Base-by-base conservation (phyloP, 192 early-diverging fungal genomes). In the Oehlia diaphana region DNA sequence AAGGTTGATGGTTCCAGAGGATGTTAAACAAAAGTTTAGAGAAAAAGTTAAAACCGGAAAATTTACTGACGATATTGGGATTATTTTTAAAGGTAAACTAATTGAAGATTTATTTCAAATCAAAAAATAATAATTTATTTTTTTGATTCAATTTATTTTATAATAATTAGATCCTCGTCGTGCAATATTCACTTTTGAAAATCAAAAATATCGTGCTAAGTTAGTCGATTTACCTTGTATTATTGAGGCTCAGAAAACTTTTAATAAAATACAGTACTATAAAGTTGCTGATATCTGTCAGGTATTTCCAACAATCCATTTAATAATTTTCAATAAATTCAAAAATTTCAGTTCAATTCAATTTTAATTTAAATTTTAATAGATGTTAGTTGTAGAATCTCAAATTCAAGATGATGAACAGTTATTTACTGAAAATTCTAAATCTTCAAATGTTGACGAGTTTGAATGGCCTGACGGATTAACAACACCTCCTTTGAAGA, bases 241-340 rank as follows among this genome's bases (percentile, higher is more conserved):
- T 74, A 90, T 94, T 42, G 95, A 96, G 80, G 90, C 94, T 2
- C 93, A 94, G 78, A 96, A 96, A 81, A 95, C 94, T 0, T 83
- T 94, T 12, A 94, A 96, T 76, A 91, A 91, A 77, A 94, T 95
- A 75, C 94, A 96, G 79, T 87, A 94, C 47, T 95, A 93, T 82
- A 96, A 96, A 76, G 89, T 95, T 53, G 92, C 90, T 23, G 94
- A 96, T 80, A 93, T 96, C 42, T 93, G 90, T 1, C 95, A 96
- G 86, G 91, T 96, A 84, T 14, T 80, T 42, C 44, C 82, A 4
- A 77, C 77, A 61, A 42, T 23, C 47, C 10, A 16, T 67, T 44
- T 53, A 31, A 31, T 31, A 2, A 31, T 31, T 37, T 37, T 37
- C 42, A 47, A 67, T 66, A 19, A 8, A 33, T 28, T 42, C 66